Conservation (phyloP, 192 early-diverging fungal genomes). For the Paraglomus occultum region DNA sequence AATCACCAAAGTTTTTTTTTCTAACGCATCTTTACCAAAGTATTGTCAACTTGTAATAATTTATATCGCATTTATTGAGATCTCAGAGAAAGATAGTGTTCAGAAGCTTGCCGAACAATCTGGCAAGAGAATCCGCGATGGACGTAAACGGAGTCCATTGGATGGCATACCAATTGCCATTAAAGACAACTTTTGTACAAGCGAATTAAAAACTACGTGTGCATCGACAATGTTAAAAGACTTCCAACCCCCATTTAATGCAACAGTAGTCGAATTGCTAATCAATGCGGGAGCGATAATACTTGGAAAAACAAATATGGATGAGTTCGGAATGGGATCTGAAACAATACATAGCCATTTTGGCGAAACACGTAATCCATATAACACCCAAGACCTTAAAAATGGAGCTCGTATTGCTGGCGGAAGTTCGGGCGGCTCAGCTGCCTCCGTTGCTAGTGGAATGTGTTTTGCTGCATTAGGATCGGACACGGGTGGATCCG, state of each 20-base stretch:
- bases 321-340: conserved; percentile 95
- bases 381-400: conserved; percentile 17
- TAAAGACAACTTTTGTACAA: conserved; percentile 81
- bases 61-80: too few species aligned
- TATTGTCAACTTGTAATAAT: too few species aligned
- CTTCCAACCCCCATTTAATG: conserved; percentile 67
- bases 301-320: conserved; percentile 89
- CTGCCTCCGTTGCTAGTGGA: conserved; percentile 81
- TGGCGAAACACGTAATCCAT: not conserved
- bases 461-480: conserved; percentile 82
- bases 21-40: too few species aligned
- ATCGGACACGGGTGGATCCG: conserved; percentile 94
- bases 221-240: conserved; percentile 68
- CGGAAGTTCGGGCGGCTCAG: conserved; percentile 91
- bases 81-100: too few species aligned
- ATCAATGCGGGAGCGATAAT: conserved; percentile 60
- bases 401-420: conserved; percentile 60
- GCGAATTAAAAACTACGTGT: conserved; percentile 66
- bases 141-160: conserved; percentile 43
- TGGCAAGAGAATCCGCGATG: not conserved
- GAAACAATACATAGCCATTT: conserved; percentile 5
- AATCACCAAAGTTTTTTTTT: too few species aligned
- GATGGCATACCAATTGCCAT: conserved; percentile 68
- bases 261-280: conserved; percentile 68
- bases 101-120: too few species aligned